phyloP scores from a whole-genome alignment of 108 stramenopile genomes.

The Pinguiococcus pyrenoidosus region DNA sequence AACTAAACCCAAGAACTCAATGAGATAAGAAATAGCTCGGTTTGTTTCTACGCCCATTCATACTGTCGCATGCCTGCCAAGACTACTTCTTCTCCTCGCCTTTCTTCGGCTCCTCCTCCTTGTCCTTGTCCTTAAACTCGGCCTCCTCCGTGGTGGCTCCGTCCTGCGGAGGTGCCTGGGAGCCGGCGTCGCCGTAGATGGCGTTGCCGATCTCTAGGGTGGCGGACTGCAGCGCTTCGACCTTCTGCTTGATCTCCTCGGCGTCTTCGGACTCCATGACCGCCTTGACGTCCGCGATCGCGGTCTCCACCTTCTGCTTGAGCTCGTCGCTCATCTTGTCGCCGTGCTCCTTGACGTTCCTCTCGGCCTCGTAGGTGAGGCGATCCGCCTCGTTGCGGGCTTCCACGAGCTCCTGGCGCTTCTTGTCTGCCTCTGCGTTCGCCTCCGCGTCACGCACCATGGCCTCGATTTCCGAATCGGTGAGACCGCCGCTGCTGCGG shows the following conservation, averaged over 20 bases:
- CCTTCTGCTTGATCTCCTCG: slow-evolving; percentile 80
- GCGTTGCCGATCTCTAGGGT: slow-evolving; percentile 98
- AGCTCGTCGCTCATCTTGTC: slow-evolving; percentile 85
- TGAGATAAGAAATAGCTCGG: too few species aligned
- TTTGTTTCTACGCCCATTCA: too few species aligned
- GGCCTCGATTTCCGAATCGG: slow-evolving; percentile 91
- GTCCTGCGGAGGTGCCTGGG: too few species aligned
- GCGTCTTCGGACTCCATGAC: slow-evolving; percentile 62
- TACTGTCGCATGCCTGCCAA: too few species aligned
- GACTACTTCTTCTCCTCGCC: slow-evolving; percentile 45
- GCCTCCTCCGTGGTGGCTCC: too few species aligned
- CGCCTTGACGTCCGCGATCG: slow-evolving; percentile 44
- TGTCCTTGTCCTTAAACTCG: slow-evolving; percentile 77
- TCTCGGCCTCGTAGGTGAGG: slow-evolving; percentile 57
- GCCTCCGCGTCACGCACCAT: slow-evolving; percentile 99
- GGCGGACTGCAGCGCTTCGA: slow-evolving; percentile 68
- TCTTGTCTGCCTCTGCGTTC: slow-evolving; percentile 83
- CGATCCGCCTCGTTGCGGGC: slow-evolving; percentile 92
- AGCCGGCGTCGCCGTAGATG: slow-evolving; percentile 80
- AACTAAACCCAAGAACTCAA: too few species aligned
- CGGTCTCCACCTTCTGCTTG: slow-evolving; percentile 69
- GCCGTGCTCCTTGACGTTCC: slow-evolving; percentile 49
- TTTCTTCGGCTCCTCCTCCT: slow-evolving; percentile 28
- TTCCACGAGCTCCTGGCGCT: slow-evolving; percentile 80
- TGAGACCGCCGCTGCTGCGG: slow-evolving; percentile 82